Evolutionary conservation across 306 rosid genomes (phyloP), one percentile per base, ranked within the genome.

Genomic region (Morella rubra): DNA sequence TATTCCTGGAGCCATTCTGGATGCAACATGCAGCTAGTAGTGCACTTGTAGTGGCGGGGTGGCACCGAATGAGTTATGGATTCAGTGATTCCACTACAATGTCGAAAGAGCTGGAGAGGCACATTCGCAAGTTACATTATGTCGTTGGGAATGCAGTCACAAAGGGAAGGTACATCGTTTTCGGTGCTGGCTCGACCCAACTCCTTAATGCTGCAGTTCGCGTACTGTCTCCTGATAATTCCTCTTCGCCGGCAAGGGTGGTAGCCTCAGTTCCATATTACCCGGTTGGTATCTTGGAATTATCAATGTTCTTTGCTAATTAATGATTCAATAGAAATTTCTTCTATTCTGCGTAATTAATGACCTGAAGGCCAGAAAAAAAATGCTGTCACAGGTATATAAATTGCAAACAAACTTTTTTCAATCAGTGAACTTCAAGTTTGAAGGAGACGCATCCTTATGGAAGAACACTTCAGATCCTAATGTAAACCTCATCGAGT

Each of bases 1-100:
- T 10, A 41, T 85, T 85, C 73, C 50, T 85, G 58, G 84, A 85
- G 69, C 89, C 89, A 6, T 85, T 79, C 15, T 85, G 89, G 89
- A 79, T 64, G 84, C 13, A 51, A 45, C 75, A 71, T 53, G 80
- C 80, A 50, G 74, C 42, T 1, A 40, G 64, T 0, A 85, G 89
- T 76, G 84, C 82, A 18, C 0, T 85, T 54, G 2, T 79, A 32
- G 84, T 79, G 15, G 41, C 89, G 1, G 89, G 89, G 8, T 85
- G 89, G 89, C 86, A 85, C 44, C 70, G 89, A 49, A 82, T 85
- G 89, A 73, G 89, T 2, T 85, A 85, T 8, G 0, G 8, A 3
- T 79, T 40, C 55, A 6, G 68, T 44, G 78, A 79, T 58, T 0
- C 11, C 0, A 6, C 84, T 12, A 46, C 0, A 24, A 76, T 85